Evolutionary conservation across 2,329 filamentous ascomycete species (phyloP), one percentile per base, ranked within the genome.

Genomic region (Cladophialophora exuberans): DNA sequence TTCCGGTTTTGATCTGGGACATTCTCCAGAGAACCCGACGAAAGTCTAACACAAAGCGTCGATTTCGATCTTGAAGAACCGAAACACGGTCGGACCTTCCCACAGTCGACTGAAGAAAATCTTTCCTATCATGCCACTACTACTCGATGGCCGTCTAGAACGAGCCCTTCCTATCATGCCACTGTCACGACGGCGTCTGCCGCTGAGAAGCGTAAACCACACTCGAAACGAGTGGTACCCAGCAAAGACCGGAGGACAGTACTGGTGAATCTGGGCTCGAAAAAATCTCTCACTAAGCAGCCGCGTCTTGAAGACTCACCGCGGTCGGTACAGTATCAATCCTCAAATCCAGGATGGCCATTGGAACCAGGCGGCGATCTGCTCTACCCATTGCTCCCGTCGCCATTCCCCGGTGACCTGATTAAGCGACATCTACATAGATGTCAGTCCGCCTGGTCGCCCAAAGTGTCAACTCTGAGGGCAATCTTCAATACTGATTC

Each of bases 381-480:
- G 22, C 33, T 28, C 7, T 39, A 49, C 23, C 10, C 46, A 5
- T 28, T 49, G 25, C 46, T 49, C 15, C 33, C 46, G 17, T 49
- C 46, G n/a, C 15, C 22, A 18, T 28, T 49, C 23, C 46, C 46
- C 33, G 39, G 39, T 31, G 46, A 38, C n/a, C 35, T 49, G n/a
- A 35, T 49, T 17, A 49, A 38, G 17, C 33, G 46, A 39, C 35
- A 49, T 15, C 10, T 49, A 25, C 46, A 49, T 33, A 49, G 10
- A 23, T 13, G 46, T 49, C 25, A 49, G 46, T 49, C 15, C 18
- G 6, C 22, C 45, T 9, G n/a, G 15, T 22, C 1, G 9, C 4
- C 33, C 7, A 7, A 13, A 38, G 9, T 23, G 5, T 20, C 11
- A 31, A 26, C 9, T 38, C 3, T 20, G 3, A 3, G 5, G n/a